Conservation (phyloP, 352 stramenopile genomes). For the Pythium sukuiense region DNA sequence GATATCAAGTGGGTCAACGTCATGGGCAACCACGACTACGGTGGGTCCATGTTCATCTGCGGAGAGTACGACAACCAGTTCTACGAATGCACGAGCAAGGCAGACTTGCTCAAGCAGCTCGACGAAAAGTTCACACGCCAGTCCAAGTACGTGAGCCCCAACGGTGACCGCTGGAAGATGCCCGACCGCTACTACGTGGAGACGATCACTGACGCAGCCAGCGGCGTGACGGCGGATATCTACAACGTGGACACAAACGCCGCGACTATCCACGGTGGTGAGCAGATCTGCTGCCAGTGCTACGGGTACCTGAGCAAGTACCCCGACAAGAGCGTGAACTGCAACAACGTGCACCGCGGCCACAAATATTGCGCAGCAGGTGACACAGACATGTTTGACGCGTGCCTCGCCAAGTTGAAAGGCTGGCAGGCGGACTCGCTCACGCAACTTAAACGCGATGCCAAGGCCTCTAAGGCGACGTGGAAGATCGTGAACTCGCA, state of each 20-base stretch:
- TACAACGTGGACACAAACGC: slow-evolving; percentile 75
- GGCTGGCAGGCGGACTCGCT: slow-evolving; percentile 62
- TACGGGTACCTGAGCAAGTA: slow-evolving; percentile 73
- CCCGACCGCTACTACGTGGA: slow-evolving; percentile 65
- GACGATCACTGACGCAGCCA: slow-evolving; percentile 31
- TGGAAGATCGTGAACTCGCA: slow-evolving; percentile 81
- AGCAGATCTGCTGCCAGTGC: slow-evolving; percentile 80
- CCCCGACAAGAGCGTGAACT: slow-evolving; percentile 30
- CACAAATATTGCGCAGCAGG: slow-evolving; percentile 52
- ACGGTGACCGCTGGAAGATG: slow-evolving; percentile 71
- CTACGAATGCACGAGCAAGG: slow-evolving; percentile 51
- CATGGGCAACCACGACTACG: slow-evolving; percentile 70
- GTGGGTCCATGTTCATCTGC: slow-evolving; percentile 76
- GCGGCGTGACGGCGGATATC: slow-evolving; percentile 55
- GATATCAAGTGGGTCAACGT: slow-evolving; percentile 74
- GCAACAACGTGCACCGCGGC: slow-evolving; percentile 47
- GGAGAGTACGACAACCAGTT: slow-evolving; percentile 66
- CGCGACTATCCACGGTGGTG: slow-evolving; percentile 51
- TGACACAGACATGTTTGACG: slow-evolving; percentile 55
- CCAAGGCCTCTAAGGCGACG: slow-evolving; percentile 50
- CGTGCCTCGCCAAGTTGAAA: slow-evolving; percentile 56
- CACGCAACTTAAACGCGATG: slow-evolving; percentile 51
- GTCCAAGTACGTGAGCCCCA: slow-evolving; percentile 57
- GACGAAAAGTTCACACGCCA: slow-evolving; percentile 68
- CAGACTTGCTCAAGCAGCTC: slow-evolving; percentile 63